Evolutionary conservation across 2,329 filamentous ascomycete genomes (phyloP).

Genomic region (Penicillium thymicola): DNA sequence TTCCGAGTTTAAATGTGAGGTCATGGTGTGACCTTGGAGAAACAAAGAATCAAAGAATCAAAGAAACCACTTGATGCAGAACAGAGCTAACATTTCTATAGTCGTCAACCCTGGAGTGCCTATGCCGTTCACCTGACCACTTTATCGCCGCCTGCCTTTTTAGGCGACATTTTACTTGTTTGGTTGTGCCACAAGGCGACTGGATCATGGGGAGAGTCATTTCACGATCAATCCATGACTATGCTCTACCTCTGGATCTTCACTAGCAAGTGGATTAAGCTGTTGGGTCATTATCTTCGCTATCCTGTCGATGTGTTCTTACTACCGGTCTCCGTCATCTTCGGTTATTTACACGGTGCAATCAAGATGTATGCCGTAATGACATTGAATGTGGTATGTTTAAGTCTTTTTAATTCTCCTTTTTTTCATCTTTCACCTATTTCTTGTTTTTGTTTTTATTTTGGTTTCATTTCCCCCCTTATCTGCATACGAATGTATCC

Average conservation of each 20-base stretch:
- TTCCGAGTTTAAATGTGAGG: background rate
- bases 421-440: background rate
- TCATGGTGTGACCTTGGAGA: background rate
- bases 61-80: background rate
- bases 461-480: background rate
- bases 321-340: conserved; percentile 79
- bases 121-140: conserved; percentile 93
- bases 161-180: conserved; percentile 71
- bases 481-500: conserved; percentile 5
- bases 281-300: conserved; percentile 79
- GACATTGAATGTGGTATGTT: conserved; percentile 76
- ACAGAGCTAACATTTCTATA: conserved; percentile 42
- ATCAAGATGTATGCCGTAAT: conserved; percentile 87
- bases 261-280: conserved; percentile 87
- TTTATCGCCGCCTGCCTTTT: conserved; percentile 80
- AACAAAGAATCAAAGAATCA: conserved; percentile 1
- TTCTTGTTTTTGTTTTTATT: background rate
- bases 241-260: conserved; percentile 72
- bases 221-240: conserved; percentile 57
- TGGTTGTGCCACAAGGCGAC: conserved; percentile 68
- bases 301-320: conserved; percentile 78
- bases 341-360: conserved; percentile 87
- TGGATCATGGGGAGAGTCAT: conserved; percentile 54
- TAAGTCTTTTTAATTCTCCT: conserved; percentile 11
- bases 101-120: conserved; percentile 87